Evolutionary conservation across 306 rosid genomes (phyloP).

Genomic region (Oemleria cerasiformis): DNA sequence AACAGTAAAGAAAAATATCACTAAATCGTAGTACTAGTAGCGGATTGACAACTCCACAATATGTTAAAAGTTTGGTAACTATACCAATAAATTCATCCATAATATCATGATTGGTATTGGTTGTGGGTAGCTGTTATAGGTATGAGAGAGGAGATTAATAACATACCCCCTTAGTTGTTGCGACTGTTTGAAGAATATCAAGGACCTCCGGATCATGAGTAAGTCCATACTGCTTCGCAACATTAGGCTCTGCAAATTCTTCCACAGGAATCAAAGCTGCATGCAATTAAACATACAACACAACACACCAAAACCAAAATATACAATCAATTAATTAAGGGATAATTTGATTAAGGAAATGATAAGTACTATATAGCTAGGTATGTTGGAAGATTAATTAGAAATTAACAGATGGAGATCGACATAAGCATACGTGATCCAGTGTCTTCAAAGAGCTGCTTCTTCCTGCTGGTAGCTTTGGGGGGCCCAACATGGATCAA

Average conservation of each 20-base stretch:
- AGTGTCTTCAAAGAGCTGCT: constrained; percentile 54
- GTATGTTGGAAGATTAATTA: not conserved
- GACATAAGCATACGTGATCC: constrained; percentile 52
- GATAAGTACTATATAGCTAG: not conserved
- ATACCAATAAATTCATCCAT: not conserved
- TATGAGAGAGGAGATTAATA: not conserved
- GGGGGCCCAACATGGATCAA: constrained; percentile 65
- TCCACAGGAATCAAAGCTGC: constrained; percentile 79
- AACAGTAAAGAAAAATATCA: too few species aligned
- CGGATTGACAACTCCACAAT: too few species aligned
- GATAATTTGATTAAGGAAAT: too few species aligned
- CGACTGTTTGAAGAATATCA: constrained; percentile 48
- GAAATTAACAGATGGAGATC: not conserved
- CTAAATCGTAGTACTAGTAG: too few species aligned
- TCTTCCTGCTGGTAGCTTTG: constrained; percentile 36
- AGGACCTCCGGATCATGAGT: constrained; percentile 54
- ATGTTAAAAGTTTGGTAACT: not conserved
- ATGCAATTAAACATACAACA: not conserved
- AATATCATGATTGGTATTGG: not conserved
- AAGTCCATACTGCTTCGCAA: constrained; percentile 74
- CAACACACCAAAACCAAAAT: not conserved
- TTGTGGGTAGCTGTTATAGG: too few species aligned
- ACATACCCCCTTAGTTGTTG: constrained; percentile 54
- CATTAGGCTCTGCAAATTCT: constrained; percentile 59
- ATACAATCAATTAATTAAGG: not conserved